Base-by-base conservation (phyloP, 805 yeast species). In the Aciculoconidium aculeatum region DNA sequence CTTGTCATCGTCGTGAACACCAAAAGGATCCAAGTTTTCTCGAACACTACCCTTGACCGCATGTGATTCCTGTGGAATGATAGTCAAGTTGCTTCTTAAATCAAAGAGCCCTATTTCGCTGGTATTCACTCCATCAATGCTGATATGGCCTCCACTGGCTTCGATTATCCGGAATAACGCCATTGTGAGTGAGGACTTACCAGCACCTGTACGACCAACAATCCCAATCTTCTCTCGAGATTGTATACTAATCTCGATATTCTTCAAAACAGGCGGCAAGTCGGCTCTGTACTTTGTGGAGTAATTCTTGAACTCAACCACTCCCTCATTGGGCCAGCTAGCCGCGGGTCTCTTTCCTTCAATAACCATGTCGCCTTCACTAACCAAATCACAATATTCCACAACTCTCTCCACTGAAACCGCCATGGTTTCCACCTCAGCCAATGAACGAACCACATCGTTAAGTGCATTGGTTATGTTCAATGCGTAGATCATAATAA, bases 251-350 rank as follows among this genome's bases (percentile, higher is more conserved):
- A 52, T 26, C 16, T 34, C 30, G 20, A 52, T 46, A 27, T 49
- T 36, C 25, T 38, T 43, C 38, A 52, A 41, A 4, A 52, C 55
- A 1, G 50, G 51, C 15, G 50, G 55, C 34, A 52, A 41, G 16
- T 40, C 37, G 10, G 37, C 49, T 17, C 58, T 38, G 36, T 52
- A 52, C 24, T 40, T 41, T 20, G 55, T 45, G 16, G 49, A 30
- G 31, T 47, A 51, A 27, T 50, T 33, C 22, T 42, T 38, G 37
- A 52, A 51, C 7, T 36, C 32, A 27, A 52, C 42, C 2, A 36
- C 40, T 11, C 57, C 58, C 4, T 31, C 26, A 4, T 29, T 35
- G 11, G 58, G 58, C 95, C 96, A 88, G 10, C 58, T 42, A 2
- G 52, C 49, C 4, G 61, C 53, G 2, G 79, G 66, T 36, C 23